Conservation (phyloP, 768 basidiomycete genomes). For the Suillus paluster region DNA sequence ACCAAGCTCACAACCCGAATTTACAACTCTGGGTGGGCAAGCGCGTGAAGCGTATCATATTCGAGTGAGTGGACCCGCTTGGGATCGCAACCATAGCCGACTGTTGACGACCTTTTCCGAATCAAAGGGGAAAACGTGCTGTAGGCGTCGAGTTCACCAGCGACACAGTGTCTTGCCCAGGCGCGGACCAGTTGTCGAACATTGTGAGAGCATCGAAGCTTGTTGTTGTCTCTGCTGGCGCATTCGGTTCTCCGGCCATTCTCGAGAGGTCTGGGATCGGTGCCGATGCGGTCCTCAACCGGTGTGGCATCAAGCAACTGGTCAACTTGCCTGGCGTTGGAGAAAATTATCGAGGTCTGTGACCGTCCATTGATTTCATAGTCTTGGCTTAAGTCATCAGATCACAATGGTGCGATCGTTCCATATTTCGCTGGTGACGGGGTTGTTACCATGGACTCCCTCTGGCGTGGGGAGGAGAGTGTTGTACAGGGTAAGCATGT, state of each 20-base stretch:
- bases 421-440: conserved; percentile 47
- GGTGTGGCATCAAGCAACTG: conserved; percentile 47
- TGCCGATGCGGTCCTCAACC: conserved; percentile 47
- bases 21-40: conserved; percentile 41
- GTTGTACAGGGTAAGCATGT: conserved; percentile 43
- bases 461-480: conserved; percentile 44
- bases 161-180: conserved; percentile 16
- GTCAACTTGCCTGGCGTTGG: conserved; percentile 81
- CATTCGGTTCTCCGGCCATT: conserved; percentile 60
- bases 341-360: conserved; percentile 61
- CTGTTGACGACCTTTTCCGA: too few species aligned
- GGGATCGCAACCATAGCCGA: neutral
- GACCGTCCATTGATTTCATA: too few species aligned
- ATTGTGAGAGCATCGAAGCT: conserved; percentile 28
- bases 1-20: conserved; percentile 44
- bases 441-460: conserved; percentile 51
- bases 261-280: conserved; percentile 76
- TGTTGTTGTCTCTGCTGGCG: conserved; percentile 46
- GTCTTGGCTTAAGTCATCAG: conserved; percentile 8
- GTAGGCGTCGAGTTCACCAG: too few species aligned
- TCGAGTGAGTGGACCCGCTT: conserved; percentile 42
- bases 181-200: conserved; percentile 23
- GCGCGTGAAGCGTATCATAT: conserved; percentile 49
- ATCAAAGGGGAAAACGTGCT: too few species aligned
- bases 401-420: conserved; percentile 33